phyloP scores from a whole-genome alignment of 2,329 filamentous ascomycete species.

The Xylariaceae sp. region DNA sequence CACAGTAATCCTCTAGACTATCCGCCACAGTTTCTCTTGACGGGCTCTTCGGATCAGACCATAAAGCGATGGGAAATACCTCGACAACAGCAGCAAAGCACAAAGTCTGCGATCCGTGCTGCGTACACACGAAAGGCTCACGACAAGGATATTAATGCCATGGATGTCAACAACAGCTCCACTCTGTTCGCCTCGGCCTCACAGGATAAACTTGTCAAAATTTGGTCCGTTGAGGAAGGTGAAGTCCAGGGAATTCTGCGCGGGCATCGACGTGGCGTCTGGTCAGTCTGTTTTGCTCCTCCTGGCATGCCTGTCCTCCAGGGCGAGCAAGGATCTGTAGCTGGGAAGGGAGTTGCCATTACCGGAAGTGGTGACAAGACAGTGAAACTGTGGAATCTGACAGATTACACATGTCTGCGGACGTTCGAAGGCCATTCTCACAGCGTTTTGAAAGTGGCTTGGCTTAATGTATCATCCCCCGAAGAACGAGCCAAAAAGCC shows the following conservation, averaged over 20 bases:
- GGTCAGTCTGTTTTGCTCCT: slow-evolving; percentile 89
- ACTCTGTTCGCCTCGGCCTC: slow-evolving; percentile 93
- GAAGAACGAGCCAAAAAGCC: slow-evolving; percentile 53
- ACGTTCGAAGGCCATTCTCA: slow-evolving; percentile 97
- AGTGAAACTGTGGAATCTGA: slow-evolving; percentile 88
- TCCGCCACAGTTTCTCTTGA: slow-evolving; percentile 80
- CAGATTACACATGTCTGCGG: slow-evolving; percentile 85
- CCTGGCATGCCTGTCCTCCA: slow-evolving; percentile 69
- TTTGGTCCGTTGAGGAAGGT: slow-evolving; percentile 87
- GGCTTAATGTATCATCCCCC: slow-evolving; percentile 59
- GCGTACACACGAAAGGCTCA: slow-evolving; percentile 91
- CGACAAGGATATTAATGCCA: slow-evolving; percentile 97
- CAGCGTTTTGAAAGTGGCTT: slow-evolving; percentile 88
- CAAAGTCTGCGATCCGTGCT: slow-evolving; percentile 58
- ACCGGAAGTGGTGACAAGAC: slow-evolving; percentile 96
- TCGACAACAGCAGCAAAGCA: slow-evolving; percentile 41
- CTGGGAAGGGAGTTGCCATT: slow-evolving; percentile 75
- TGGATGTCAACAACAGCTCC: slow-evolving; percentile 71
- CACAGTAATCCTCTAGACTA: slow-evolving; percentile 70
- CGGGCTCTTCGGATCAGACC: slow-evolving; percentile 92
- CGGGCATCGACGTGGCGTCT: slow-evolving; percentile 91
- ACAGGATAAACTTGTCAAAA: slow-evolving; percentile 94
- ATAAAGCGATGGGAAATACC: slow-evolving; percentile 90
- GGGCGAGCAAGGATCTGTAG: slow-evolving; percentile 66
- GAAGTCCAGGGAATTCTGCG: slow-evolving; percentile 87